Evolutionary conservation across 2,329 filamentous ascomycete species (phyloP).

Genomic region (Penicillium sumatraense): DNA sequence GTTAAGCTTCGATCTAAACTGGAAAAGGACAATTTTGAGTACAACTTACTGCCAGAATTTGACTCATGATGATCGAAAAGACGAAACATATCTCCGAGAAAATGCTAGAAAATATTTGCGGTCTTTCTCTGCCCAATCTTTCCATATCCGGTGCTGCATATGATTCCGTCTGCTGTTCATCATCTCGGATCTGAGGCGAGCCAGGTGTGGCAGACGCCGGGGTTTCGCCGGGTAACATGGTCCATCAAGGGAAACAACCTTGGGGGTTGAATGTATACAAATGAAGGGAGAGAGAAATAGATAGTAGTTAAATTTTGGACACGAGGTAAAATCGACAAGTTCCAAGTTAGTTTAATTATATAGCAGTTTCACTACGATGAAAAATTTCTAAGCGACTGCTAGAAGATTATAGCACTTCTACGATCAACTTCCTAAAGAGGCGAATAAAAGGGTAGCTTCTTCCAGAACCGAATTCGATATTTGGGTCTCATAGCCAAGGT

Average conservation of each 20-base stretch:
- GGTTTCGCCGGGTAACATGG: constrained; percentile 1
- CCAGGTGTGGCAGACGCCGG: constrained; percentile 1
- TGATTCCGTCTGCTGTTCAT: constrained; percentile 4
- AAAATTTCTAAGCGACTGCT: constrained; percentile 15
- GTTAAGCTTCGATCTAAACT: background rate
- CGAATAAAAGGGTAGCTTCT: constrained; percentile 1
- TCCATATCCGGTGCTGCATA: constrained; percentile 51
- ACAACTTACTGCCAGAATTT: constrained; percentile 61
- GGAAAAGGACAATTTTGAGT: background rate
- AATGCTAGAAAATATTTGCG: constrained; percentile 57
- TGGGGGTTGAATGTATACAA: too few relatives aligned
- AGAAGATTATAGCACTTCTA: constrained; percentile 11
- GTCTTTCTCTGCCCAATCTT: constrained; percentile 65
- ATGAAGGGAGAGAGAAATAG: background rate
- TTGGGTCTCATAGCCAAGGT: background rate
- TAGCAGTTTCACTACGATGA: background rate
- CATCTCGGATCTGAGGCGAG: background rate
- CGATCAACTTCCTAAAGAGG: constrained; percentile 24
- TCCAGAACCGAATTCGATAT: background rate
- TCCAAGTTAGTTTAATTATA: background rate
- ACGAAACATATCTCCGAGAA: constrained; percentile 67
- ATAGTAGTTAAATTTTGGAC: background rate
- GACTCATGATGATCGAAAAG: constrained; percentile 65
- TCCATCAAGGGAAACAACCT: background rate
- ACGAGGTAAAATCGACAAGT: too few relatives aligned